Evolutionary conservation across 2,329 filamentous ascomycete species (phyloP).

Genomic region (Apiospora pterosperma): DNA sequence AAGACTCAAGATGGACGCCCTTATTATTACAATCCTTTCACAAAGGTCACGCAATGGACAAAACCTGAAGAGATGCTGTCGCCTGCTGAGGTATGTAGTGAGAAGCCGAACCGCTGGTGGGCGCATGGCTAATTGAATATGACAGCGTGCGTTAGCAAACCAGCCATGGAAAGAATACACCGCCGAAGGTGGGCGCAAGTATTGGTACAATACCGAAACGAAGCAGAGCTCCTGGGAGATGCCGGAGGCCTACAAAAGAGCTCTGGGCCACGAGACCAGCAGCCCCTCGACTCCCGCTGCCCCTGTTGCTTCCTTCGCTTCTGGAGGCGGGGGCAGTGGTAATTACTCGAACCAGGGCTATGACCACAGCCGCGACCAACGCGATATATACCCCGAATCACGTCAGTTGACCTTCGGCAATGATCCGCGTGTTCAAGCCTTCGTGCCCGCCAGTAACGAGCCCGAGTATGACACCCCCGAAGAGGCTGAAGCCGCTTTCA

Average conservation of each 20-base stretch:
- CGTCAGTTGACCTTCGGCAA: constrained; percentile 57
- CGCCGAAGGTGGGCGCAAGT: constrained; percentile 80
- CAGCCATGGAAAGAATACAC: constrained; percentile 94
- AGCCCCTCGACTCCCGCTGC: constrained; percentile 41
- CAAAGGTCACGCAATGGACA: constrained; percentile 88
- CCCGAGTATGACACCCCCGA: constrained; percentile 77
- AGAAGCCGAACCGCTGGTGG: constrained; percentile 11
- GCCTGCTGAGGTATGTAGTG: constrained; percentile 64
- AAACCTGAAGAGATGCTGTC: constrained; percentile 91
- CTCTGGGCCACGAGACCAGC: constrained; percentile 57
- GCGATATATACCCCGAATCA: constrained; percentile 46
- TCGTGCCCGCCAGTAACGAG: constrained; percentile 63
- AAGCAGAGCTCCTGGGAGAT: constrained; percentile 95
- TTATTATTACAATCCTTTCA: constrained; percentile 88
- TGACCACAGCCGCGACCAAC: constrained; percentile 22
- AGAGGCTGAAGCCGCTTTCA: constrained; percentile 90
- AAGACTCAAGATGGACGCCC: constrained; percentile 75
- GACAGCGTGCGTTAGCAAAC: constrained; percentile 71
- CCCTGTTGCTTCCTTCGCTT: constrained; percentile 43
- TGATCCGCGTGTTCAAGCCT: constrained; percentile 54
- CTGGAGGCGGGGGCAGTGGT: constrained; percentile 37
- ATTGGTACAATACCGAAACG: constrained; percentile 92
- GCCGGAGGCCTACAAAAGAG: constrained; percentile 76
- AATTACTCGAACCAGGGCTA: constrained; percentile 21
- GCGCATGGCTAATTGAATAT: constrained; percentile 14